Evolutionary conservation across 768 basidiomycete genomes (phyloP), one percentile per base, ranked within the genome.

Genomic region (Crepidotus variabilis): DNA sequence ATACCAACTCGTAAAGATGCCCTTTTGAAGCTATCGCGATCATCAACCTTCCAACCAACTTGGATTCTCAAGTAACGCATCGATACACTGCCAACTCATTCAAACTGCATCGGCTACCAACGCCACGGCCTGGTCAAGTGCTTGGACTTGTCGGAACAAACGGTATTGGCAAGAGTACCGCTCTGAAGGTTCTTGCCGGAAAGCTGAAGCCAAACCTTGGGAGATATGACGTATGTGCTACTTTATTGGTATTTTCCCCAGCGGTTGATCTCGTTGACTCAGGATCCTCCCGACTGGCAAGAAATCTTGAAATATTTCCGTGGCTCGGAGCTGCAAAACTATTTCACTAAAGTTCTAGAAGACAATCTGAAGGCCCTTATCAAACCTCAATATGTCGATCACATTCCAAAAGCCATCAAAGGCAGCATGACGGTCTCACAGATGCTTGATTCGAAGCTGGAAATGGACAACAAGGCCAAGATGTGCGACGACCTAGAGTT

Each of bases 341-440:
- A 98, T 77, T 99, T 99, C 74, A 98, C 97, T 51, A 98, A 98
- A 73, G 94, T 98, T 6, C 81, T 99, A 18, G 97, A 98, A 72
- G 97, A 99, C 73, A 94, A 99, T 67, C 78, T 98, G 69, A 98
- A 98, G 77, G 95, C 97, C 1, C 83, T 99, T 59, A 98, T 98
- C 71, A 99, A 99, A 74, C 97, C 97, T 1, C 97, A 99, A 83
- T 99, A 99, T 69, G 97, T 99, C 61, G 97, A 99, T 70, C 95
- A 98, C 71, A 98, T 99, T 65, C 97, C 97, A 3, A 85, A 88
- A 45, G 93, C 94, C 39, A 92, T 99, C 79, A 96, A 98, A 73
- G 94, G 89, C 53, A 79, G 75, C 49, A 82, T 92, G 80, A 88
- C 88, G 2, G 95, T 99, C 23, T 76, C 80, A 6, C 79, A 92